phyloP scores from a whole-genome alignment of 805 yeast species.

The Spathaspora gorwiae region DNA sequence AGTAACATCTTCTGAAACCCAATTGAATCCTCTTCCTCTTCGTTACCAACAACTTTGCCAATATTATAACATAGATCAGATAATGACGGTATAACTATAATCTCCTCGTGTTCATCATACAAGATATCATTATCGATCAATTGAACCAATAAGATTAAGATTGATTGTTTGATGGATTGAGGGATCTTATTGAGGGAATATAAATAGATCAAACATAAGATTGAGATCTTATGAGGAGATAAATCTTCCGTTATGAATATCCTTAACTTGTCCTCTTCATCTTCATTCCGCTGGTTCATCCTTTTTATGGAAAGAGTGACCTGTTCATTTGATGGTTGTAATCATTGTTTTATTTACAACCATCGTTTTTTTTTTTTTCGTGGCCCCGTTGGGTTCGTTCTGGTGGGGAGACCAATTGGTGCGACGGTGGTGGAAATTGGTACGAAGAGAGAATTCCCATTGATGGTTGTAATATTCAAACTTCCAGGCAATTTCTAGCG shows the following conservation, averaged over 20 bases:
- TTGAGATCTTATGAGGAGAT: conserved; percentile 52
- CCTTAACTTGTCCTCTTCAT: conserved; percentile 9
- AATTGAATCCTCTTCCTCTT: conserved; percentile 16
- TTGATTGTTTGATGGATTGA: conserved; percentile 28
- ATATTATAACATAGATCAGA: conserved; percentile 22
- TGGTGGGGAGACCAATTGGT: no score
- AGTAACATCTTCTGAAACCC: conserved; percentile 30
- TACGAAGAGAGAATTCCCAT: no score
- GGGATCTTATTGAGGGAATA: conserved; percentile 16
- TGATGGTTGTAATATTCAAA: no score
- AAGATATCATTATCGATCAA: conserved; percentile 29
- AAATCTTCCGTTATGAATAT: conserved; percentile 36
- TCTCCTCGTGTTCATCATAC: conserved; percentile 14
- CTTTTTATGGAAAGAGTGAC: no score
- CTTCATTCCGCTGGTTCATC: no score
- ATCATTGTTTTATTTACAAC: no score
- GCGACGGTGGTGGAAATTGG: no score
- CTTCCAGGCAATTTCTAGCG: no score
- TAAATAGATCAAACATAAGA: conserved; percentile 39
- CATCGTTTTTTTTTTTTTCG: no score
- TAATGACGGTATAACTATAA: conserved; percentile 29
- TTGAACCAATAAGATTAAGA: conserved; percentile 39
- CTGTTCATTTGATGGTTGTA: no score
- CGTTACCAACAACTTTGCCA: conserved; percentile 4
- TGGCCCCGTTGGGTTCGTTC: no score